Conservation (phyloP, 2,329 filamentous ascomycete genomes). For the Torrubiella hemipterigena region DNA sequence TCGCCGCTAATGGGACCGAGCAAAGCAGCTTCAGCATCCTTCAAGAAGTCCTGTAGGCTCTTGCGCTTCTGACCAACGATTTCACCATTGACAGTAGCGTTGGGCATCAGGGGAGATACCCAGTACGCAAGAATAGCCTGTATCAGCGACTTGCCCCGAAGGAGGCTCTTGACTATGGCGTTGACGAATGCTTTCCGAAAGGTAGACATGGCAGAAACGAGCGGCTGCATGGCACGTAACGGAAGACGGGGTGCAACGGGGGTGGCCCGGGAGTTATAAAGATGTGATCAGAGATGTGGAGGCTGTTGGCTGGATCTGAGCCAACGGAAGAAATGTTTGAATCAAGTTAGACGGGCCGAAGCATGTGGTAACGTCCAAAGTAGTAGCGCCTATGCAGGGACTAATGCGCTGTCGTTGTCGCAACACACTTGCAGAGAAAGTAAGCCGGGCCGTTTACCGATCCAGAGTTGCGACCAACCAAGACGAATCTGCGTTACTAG, state of each 20-base stretch:
- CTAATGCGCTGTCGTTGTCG: too few relatives aligned
- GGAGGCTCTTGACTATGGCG: constrained; percentile 43
- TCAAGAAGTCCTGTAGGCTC: constrained; percentile 39
- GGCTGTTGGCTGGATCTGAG: background rate
- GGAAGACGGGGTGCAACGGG: constrained; percentile 4
- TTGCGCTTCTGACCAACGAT: constrained; percentile 11
- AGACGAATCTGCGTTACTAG: too few relatives aligned
- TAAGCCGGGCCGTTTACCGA: too few relatives aligned
- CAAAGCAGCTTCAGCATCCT: constrained; percentile 41
- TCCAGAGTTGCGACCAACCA: too few relatives aligned
- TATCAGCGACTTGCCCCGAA: constrained; percentile 46
- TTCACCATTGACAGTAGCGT: constrained; percentile 12
- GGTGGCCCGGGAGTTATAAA: constrained; percentile 9
- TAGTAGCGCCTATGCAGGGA: too few relatives aligned
- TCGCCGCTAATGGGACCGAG: constrained; percentile 33
- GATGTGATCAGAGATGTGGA: constrained; percentile 3
- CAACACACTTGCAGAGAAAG: too few relatives aligned
- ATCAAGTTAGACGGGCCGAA: constrained; percentile 7
- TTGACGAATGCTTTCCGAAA: constrained; percentile 42
- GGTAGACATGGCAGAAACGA: constrained; percentile 45
- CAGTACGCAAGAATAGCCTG: constrained; percentile 45
- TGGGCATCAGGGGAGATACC: constrained; percentile 28
- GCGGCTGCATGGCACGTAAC: constrained; percentile 31
- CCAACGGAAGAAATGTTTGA: constrained; percentile 7
- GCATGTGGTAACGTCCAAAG: constrained; percentile 8